Base-by-base conservation (phyloP, 192 early-diverging fungal genomes). In the Chytriomyces sp. region DNA sequence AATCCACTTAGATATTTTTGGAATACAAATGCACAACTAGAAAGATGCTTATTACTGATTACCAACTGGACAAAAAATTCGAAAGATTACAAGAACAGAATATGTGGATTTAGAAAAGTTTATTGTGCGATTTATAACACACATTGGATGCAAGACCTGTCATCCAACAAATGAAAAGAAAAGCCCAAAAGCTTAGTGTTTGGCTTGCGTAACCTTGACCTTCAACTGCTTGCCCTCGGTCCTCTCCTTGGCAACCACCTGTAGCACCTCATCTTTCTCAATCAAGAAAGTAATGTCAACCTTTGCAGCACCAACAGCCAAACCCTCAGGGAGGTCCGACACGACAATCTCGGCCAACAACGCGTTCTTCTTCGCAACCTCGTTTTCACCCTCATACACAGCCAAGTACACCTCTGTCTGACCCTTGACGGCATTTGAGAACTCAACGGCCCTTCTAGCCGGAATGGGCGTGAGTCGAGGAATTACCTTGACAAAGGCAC, bases 401-500 rank as follows among this genome's bases (percentile, higher is more conserved):
- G 91, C 88, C 72, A 98, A 70, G 79, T 91, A 96, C 22, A 90
- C 87, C 44, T 90, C 86, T 32, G 76, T 79, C 64, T 93, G 91
- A 54, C 86, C 87, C 52, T 84, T 86, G 19, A 68, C 78, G 28
- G 87, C 81, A 64, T 90, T 81, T 25, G 85, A 81, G 57, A 97
- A 90, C 70, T 89, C 83, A 71, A 95, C 78, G 19, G 88, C 76
- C 53, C 95, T 89, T 63, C 89, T 85, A 52, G 89, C 91, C 31
- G 96, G 96, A 56, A 97, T 83, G 54, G 95, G 90, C 14, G 94
- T 93, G 71, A 93, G 86, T 74, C 89, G 84, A 49, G 90, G 91
- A 61, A 99, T 86, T 32, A 99, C 77, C 33, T 90, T 84, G 22
- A 90, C 81, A 76, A 96, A 93, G 33, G 85, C 78, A 28, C 90